A percentile compares a stretch with the other conserved stretches of the same genome.
Conservation (phyloP, 768 basidiomycete genomes). For the Suillus subalutaceus region DNA sequence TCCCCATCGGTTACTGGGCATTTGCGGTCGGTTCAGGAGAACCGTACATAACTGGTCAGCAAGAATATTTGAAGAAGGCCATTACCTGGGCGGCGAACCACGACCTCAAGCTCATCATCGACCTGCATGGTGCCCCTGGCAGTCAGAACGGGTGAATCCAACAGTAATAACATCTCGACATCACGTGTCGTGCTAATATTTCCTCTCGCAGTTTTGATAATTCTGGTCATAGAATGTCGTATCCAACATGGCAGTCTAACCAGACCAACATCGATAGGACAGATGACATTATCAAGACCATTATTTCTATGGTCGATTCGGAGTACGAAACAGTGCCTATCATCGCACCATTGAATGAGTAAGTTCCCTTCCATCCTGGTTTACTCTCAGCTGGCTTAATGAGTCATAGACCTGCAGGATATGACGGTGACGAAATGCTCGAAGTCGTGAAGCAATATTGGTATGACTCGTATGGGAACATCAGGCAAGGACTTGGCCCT, state of each 20-base stretch:
- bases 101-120: slow-evolving; percentile 53
- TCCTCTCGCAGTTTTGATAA: slow-evolving; percentile 63
- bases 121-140: slow-evolving; percentile 57
- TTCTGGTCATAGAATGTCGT: slow-evolving; percentile 63
- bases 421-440: slow-evolving; percentile 44
- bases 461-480: slow-evolving; percentile 59
- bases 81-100: slow-evolving; percentile 43
- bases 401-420: slow-evolving; percentile 48
- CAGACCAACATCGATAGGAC: slow-evolving; percentile 48
- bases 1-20: slow-evolving; percentile 63
- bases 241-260: slow-evolving; percentile 56
- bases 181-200: slow-evolving; percentile 2
- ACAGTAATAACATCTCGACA: not conserved
- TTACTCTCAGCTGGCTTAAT: not conserved
- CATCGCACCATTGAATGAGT: slow-evolving; percentile 71
- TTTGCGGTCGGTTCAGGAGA: slow-evolving; percentile 44
- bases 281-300: slow-evolving; percentile 57
- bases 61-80: slow-evolving; percentile 46
- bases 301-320: slow-evolving; percentile 55
- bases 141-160: slow-evolving; percentile 50
- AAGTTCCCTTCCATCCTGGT: not conserved
- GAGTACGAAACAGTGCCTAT: slow-evolving; percentile 61
- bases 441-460: slow-evolving; percentile 55
- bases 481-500: slow-evolving; percentile 44
- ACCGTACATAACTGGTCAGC: slow-evolving; percentile 44